phyloP scores from a whole-genome alignment of 148 eudicot species.

The Beta vulgaris region DNA sequence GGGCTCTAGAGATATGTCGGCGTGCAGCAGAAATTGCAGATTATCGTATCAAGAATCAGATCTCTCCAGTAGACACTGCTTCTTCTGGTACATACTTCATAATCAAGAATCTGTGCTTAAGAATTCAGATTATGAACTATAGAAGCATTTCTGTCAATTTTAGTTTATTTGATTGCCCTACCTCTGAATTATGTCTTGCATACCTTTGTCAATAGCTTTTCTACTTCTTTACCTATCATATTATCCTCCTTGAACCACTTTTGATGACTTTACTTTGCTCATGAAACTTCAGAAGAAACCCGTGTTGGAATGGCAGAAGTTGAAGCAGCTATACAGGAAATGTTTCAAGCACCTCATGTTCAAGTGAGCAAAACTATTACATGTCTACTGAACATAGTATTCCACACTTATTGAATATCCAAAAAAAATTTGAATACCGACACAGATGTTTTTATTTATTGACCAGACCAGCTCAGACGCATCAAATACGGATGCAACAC shows the following conservation, averaged over 20 bases:
- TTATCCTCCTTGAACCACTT: neutral
- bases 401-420: too few relatives aligned
- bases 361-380: conserved; percentile 52
- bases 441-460: neutral
- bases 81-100: conserved; percentile 43
- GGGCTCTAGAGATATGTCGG: conserved; percentile 95
- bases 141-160: neutral
- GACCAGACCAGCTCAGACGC: neutral
- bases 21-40: conserved; percentile 97
- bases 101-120: neutral
- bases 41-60: conserved; percentile 53
- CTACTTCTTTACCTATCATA: neutral
- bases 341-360: conserved; percentile 99
- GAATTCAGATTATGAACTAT: conserved; percentile 1
- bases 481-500: neutral
- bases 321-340: conserved; percentile 93
- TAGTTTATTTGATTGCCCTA: neutral
- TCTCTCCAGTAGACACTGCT: conserved; percentile 32
- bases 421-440: neutral
- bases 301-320: conserved; percentile 81
- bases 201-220: neutral
- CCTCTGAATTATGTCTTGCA: neutral
- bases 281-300: conserved; percentile 50
- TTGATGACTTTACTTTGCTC: conserved; percentile 2
- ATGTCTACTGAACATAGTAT: neutral